Percentiles rank a stretch among this genome's conserved stretches.
Conservation (phyloP, 805 yeast genomes). For the Zygoascus bituminiphila region DNA sequence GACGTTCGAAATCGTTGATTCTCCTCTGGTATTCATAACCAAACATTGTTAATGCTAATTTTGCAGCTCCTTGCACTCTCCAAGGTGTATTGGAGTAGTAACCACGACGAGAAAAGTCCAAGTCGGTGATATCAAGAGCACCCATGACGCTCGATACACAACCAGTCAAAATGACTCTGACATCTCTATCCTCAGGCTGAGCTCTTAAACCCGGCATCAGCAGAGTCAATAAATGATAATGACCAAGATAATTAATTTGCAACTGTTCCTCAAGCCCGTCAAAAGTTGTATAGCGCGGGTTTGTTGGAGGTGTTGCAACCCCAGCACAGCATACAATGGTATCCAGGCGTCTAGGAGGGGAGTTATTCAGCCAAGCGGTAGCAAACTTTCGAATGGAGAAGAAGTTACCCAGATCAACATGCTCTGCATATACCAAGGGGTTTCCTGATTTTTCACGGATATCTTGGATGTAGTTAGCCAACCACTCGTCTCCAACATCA, state of each 20-base stretch:
- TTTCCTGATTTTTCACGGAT: constrained; percentile 63
- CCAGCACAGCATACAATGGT: constrained; percentile 86
- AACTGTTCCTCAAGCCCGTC: constrained; percentile 87
- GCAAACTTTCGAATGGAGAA: constrained; percentile 81
- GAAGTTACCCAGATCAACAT: constrained; percentile 70
- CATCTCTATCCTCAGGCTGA: constrained; percentile 94
- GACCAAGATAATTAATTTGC: constrained; percentile 74
- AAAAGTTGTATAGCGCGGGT: constrained; percentile 51
- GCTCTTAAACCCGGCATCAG: constrained; percentile 75
- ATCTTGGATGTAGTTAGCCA: constrained; percentile 70
- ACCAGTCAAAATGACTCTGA: constrained; percentile 67
- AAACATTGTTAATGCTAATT: constrained; percentile 64
- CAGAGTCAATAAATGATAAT: constrained; percentile 70
- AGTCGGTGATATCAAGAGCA: constrained; percentile 49
- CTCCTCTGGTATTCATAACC: constrained; percentile 72
- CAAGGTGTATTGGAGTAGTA: constrained; percentile 63
- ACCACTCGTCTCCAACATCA: constrained; percentile 60
- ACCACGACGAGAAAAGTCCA: constrained; percentile 50
- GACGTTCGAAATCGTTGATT: constrained; percentile 49
- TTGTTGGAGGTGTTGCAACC: constrained; percentile 64
- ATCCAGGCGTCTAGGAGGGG: constrained; percentile 86
- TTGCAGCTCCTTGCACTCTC: constrained; percentile 74
- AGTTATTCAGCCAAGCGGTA: constrained; percentile 85
- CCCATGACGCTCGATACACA: constrained; percentile 77
- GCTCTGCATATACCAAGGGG: constrained; percentile 79